These are phyloP conservation scores for Neohortaea acidophila DNA, from an alignment of 495 filamentous ascomycete genomes.

Conservation along the genomic window DNA sequence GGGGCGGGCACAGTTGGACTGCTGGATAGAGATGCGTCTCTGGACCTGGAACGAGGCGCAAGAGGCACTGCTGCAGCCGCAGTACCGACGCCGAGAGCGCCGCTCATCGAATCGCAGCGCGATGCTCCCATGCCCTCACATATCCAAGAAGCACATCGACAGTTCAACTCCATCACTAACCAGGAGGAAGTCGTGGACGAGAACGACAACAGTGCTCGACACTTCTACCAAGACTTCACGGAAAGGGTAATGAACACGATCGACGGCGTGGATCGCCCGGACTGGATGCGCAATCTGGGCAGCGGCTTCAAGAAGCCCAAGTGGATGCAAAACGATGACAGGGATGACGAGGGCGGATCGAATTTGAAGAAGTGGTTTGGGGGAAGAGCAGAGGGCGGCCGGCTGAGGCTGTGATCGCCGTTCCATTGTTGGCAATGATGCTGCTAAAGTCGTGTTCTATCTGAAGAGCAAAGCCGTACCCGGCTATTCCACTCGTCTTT, in stretches of 20 bases:
- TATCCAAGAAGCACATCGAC: constrained; percentile 8
- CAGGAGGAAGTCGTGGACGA: constrained; percentile 34
- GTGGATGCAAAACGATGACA: constrained; percentile 59
- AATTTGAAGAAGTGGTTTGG: constrained; percentile 39
- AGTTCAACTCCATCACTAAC: constrained; percentile 16
- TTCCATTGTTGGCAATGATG: too few species aligned
- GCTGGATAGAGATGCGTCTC: constrained; percentile 34
- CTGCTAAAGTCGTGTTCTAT: too few species aligned
- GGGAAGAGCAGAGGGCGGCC: constrained; percentile 36
- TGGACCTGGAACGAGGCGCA: constrained; percentile 20
- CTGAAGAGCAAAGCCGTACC: too few species aligned
- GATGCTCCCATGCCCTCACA: not conserved
- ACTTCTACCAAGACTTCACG: constrained; percentile 63
- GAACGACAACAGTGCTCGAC: constrained; percentile 44
- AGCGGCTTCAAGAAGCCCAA: constrained; percentile 54
- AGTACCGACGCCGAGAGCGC: not conserved
- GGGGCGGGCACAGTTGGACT: constrained; percentile 7
- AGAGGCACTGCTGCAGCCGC: constrained; percentile 7
- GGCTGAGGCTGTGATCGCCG: constrained; percentile 26
- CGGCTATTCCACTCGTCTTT: too few species aligned
- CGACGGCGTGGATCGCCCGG: constrained; percentile 65
- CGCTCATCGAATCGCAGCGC: not conserved
- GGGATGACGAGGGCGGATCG: constrained; percentile 26
- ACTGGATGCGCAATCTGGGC: constrained; percentile 58
- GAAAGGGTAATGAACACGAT: constrained; percentile 84